Evolutionary conservation across 2,329 filamentous ascomycete species (phyloP).

Genomic region (Paecilomyces formosus): DNA sequence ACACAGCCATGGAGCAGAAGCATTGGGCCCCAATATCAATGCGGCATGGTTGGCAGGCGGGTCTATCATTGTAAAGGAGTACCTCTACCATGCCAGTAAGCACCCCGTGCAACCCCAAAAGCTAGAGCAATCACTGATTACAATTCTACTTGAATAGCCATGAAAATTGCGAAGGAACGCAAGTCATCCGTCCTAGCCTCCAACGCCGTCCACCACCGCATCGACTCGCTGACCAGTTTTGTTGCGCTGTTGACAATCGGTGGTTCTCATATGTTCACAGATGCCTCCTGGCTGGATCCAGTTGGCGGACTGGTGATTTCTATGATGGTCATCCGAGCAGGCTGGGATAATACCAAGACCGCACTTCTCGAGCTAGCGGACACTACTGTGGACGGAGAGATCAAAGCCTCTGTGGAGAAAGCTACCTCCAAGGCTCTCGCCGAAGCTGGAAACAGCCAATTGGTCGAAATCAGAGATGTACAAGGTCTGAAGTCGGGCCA

Average conservation of each 20-base stretch:
- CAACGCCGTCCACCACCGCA: constrained; percentile 91
- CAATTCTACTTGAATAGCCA: constrained; percentile 48
- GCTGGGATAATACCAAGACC: constrained; percentile 73
- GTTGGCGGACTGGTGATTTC: constrained; percentile 90
- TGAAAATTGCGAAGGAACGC: constrained; percentile 90
- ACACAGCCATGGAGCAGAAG: constrained; percentile 46
- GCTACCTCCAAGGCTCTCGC: constrained; percentile 56
- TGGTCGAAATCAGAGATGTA: constrained; percentile 67
- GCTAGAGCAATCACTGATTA: constrained; percentile 6
- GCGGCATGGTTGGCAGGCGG: constrained; percentile 90
- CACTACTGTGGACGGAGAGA: constrained; percentile 75
- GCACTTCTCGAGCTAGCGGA: constrained; percentile 88
- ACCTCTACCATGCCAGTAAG: constrained; percentile 93
- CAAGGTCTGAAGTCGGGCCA: constrained; percentile 93
- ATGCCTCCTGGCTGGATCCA: constrained; percentile 88
- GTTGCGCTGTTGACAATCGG: constrained; percentile 85
- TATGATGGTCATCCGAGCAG: constrained; percentile 84
- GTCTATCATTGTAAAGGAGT: constrained; percentile 90
- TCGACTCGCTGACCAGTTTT: constrained; percentile 91
- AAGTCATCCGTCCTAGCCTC: constrained; percentile 94
- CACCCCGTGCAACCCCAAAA: constrained; percentile 15
- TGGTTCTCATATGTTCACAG: constrained; percentile 76
- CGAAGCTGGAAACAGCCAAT: constrained; percentile 45
- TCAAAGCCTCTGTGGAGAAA: constrained; percentile 63
- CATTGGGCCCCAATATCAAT: constrained; percentile 73